Base-by-base conservation (phyloP, 306 rosid genomes). In the Oemleria cerasiformis region DNA sequence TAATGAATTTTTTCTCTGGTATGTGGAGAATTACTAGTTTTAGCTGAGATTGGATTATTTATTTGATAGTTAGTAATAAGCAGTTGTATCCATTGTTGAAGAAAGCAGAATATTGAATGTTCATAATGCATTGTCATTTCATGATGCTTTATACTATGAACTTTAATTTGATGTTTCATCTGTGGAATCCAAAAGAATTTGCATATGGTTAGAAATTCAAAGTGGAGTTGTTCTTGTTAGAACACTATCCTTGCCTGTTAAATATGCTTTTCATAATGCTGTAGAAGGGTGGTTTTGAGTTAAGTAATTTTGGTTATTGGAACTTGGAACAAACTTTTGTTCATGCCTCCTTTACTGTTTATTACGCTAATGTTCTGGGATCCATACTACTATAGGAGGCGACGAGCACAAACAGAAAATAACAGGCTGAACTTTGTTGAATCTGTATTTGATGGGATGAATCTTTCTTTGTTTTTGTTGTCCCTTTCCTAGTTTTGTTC, bases 341-440 rank as follows among this genome's bases (percentile, higher is more conserved):
- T 77, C 36, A 79, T 38, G 10, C 71, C 50, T 56, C 0, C 68
- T 17, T 34, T 65, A 73, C 68, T 21, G 20, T 73, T 66, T 76
- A 50, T 66, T n/a, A 67, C 25, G 13, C 78, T 65, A 79, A 91
- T 97, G 98, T 25, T 25, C 30, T 25, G 30, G 30, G 30, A 25
- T 25, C 30, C 30, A 25, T 25, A 25, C 2, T 93, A 88, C 75
- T 84, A 87, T 73, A 84, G 87, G 82, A 89, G 95, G 75, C 89
- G 87, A 30, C 75, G 84, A 67, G 53, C 80, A 72, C 88, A 89
- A 82, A 75, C 79, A 68, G 94, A 87, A 71, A 88, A 85, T 77
- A 76, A 79, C 70, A 88, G 88, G 83, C 82, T 82, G 84, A 91
- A 91, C 82, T 94, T 89, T 68, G 75, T 91, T 73, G 96, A 93